A percentile compares a stretch with the other conserved stretches of the same genome.
phyloP scores from a whole-genome alignment of 2,329 filamentous ascomycete species.

The Zopfia rhizophila region DNA sequence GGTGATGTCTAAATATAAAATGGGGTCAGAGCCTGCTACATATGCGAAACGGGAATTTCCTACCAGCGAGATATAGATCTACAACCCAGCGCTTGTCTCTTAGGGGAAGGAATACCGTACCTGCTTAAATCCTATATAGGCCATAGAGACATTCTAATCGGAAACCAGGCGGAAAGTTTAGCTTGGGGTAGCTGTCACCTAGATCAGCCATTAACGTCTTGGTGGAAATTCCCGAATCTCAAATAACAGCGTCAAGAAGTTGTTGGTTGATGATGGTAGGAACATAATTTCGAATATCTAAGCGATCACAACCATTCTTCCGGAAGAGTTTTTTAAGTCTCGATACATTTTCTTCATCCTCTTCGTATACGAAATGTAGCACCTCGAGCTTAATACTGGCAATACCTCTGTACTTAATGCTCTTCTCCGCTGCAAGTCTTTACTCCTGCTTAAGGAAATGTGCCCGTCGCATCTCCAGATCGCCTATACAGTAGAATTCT shows the following conservation, averaged over 20 bases:
- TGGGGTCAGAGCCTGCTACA: no score
- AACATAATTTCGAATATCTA: slow-evolving; percentile 8
- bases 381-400: slow-evolving; percentile 11
- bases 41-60: no score
- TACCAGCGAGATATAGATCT: no score
- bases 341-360: slow-evolving; percentile 8
- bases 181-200: neutral
- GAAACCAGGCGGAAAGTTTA: slow-evolving; percentile 2
- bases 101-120: no score
- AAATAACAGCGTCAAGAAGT: slow-evolving; percentile 1
- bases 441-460: slow-evolving; percentile 11
- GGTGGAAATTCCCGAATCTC: neutral
- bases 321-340: slow-evolving; percentile 13
- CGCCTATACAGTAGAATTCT: no score
- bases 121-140: no score
- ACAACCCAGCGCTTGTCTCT: no score
- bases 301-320: slow-evolving; percentile 6
- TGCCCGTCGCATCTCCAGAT: slow-evolving; percentile 5
- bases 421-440: slow-evolving; percentile 9
- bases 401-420: slow-evolving; percentile 9
- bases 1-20: no score
- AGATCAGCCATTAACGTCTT: slow-evolving; percentile 3
- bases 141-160: neutral
- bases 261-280: slow-evolving; percentile 5
- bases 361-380: slow-evolving; percentile 8